These are phyloP conservation scores for Cercospora sesami DNA, from an alignment of 2,329 filamentous ascomycete genomes.

Conservation along the genomic window DNA sequence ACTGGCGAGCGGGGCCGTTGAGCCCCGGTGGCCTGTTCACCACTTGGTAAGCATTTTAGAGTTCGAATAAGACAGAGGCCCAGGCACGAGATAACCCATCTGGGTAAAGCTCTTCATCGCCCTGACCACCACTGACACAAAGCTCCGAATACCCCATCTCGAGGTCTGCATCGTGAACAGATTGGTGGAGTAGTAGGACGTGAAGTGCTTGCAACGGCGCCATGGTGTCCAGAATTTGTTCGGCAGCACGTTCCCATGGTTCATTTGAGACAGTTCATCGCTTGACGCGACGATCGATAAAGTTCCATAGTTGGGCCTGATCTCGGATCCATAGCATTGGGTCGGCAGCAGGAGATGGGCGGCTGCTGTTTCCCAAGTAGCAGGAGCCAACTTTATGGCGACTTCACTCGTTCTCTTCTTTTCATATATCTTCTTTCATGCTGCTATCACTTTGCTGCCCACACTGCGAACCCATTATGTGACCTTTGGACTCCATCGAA, in stretches of 20 bases:
- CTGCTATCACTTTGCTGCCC: background rate
- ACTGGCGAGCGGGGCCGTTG: conserved; percentile 21
- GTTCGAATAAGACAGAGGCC: conserved; percentile 13
- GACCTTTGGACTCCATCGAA: background rate
- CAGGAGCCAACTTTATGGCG: conserved; percentile 18
- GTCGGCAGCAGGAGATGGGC: conserved; percentile 12
- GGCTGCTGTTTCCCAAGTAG: conserved; percentile 6
- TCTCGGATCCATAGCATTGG: conserved; percentile 15
- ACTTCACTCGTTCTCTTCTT: conserved; percentile 12
- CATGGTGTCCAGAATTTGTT: background rate
- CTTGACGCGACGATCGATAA: conserved; percentile 13
- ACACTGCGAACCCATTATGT: background rate
- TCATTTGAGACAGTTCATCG: conserved; percentile 1
- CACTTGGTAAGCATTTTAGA: conserved; percentile 18
- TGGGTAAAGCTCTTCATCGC: conserved; percentile 6
- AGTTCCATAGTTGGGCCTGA: conserved; percentile 16
- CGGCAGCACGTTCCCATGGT: background rate
- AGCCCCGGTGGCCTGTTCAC: conserved; percentile 12
- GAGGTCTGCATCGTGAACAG: background rate
- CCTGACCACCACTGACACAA: background rate
- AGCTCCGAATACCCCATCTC: background rate
- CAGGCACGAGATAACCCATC: conserved; percentile 4
- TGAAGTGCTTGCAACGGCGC: background rate
- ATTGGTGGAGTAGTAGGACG: background rate
- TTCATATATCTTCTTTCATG: background rate